Conservation (phyloP, 1,284 basidiomycete genomes). For the Agaricales sp. region DNA sequence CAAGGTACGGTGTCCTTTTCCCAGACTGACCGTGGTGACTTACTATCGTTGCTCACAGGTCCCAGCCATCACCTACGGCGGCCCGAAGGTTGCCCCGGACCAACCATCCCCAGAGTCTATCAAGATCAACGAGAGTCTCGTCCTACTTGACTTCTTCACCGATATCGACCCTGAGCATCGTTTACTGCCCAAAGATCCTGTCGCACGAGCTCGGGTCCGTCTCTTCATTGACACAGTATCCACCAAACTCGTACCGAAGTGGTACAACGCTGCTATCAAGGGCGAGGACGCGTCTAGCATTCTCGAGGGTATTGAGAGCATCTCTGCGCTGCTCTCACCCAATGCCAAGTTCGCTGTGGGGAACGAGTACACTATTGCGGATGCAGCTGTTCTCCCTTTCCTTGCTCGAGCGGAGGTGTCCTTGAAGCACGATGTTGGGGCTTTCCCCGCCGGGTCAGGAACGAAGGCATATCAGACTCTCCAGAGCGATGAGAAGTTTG, state of each 20-base stretch:
- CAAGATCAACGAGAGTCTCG: constrained; percentile 34
- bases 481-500: constrained; percentile 28
- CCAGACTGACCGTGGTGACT: not conserved
- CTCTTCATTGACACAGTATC: constrained; percentile 30
- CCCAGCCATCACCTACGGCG: constrained; percentile 36
- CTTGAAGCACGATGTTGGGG: constrained; percentile 35
- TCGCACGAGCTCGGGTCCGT: constrained; percentile 29
- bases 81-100: constrained; percentile 26
- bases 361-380: constrained; percentile 41
- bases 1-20: constrained; percentile 19
- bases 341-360: constrained; percentile 30
- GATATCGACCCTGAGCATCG: constrained; percentile 29
- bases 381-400: constrained; percentile 41
- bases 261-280: constrained; percentile 21
- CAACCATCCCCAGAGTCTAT: constrained; percentile 30
- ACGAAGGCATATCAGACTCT: constrained; percentile 26
- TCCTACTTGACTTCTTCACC: constrained; percentile 35
- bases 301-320: constrained; percentile 25
- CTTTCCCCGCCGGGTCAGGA: constrained; percentile 31
- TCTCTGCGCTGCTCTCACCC: constrained; percentile 32
- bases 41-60: constrained; percentile 17
- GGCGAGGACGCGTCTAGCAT: constrained; percentile 33
- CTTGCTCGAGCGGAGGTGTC: constrained; percentile 29
- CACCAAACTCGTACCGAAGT: constrained; percentile 31
- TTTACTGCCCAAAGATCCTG: constrained; percentile 31